phyloP scores from a whole-genome alignment of 2,329 filamentous ascomycete species.

The Aspergillus sp. region DNA sequence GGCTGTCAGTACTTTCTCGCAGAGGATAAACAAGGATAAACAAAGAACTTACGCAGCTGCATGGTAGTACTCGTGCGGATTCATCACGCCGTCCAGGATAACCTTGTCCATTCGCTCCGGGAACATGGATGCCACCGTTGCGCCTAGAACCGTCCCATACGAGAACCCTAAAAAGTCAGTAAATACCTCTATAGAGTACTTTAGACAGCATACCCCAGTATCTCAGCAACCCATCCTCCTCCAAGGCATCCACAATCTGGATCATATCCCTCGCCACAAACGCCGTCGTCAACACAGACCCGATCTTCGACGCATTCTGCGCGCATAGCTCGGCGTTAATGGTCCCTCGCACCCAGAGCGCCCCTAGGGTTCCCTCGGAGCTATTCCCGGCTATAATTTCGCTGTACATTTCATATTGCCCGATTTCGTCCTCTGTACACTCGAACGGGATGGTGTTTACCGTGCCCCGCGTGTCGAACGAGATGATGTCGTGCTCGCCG shows the following conservation, averaged over 20 bases:
- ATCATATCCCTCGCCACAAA: constrained; percentile 13
- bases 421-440: neutral
- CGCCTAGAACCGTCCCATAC: constrained; percentile 9
- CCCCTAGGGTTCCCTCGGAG: neutral
- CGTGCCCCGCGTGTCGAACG: constrained; percentile 10
- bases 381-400: neutral
- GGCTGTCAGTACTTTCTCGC: neutral
- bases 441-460: constrained; percentile 7
- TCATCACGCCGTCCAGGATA: constrained; percentile 11
- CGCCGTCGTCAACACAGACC: constrained; percentile 8
- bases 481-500: constrained; percentile 9
- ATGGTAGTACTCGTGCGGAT: constrained; percentile 7
- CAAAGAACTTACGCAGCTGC: neutral
- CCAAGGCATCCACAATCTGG: constrained; percentile 9
- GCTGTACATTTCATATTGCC: neutral
- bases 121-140: constrained; percentile 13
- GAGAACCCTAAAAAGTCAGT: constrained; percentile 2
- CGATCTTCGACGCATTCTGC: neutral
- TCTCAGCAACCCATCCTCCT: constrained; percentile 7
- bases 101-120: constrained; percentile 9
- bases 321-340: constrained; percentile 4
- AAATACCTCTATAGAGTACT: no score
- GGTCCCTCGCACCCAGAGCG: constrained; percentile 9
- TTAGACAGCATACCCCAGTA: constrained; percentile 6
- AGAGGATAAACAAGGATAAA: no score